These are phyloP conservation scores for Huntiella savannae DNA, from an alignment of 2,329 filamentous ascomycete genomes.

Conservation along the genomic window DNA sequence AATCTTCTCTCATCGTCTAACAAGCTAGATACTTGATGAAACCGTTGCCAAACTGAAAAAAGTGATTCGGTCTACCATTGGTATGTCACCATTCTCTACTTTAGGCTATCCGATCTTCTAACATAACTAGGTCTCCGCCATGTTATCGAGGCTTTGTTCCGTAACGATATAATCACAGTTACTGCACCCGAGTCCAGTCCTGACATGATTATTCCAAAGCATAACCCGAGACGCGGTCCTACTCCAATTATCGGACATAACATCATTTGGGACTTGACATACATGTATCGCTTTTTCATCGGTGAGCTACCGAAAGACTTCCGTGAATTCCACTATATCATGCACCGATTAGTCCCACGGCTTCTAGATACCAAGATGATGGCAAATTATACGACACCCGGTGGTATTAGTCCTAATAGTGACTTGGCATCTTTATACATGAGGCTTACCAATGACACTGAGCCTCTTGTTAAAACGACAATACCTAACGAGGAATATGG, in stretches of 20 bases:
- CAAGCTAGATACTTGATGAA: too few relatives aligned
- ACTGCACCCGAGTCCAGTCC: too few relatives aligned
- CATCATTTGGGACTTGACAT: constrained; percentile 42
- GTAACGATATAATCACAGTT: too few relatives aligned
- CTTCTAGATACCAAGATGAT: constrained; percentile 45
- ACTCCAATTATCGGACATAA: constrained; percentile 40
- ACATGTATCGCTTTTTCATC: constrained; percentile 44
- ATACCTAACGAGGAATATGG: constrained; percentile 23
- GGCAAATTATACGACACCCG: constrained; percentile 15
- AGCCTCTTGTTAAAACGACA: not conserved
- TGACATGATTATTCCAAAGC: not conserved
- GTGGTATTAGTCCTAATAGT: not conserved
- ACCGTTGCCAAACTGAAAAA: too few relatives aligned
- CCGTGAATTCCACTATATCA: constrained; percentile 27
- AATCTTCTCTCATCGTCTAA: too few relatives aligned
- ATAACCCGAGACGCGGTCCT: not conserved
- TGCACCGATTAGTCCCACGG: constrained; percentile 24
- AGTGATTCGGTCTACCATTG: too few relatives aligned
- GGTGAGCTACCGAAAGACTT: constrained; percentile 34
- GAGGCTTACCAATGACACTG: not conserved
- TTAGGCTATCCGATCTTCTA: too few relatives aligned
- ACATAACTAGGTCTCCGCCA: too few relatives aligned
- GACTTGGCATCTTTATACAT: not conserved
- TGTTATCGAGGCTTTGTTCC: too few relatives aligned
- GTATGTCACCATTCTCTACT: too few relatives aligned